Base-by-base conservation (phyloP, 108 stramenopile species). In the Fragilariopsis cylindrus region DNA sequence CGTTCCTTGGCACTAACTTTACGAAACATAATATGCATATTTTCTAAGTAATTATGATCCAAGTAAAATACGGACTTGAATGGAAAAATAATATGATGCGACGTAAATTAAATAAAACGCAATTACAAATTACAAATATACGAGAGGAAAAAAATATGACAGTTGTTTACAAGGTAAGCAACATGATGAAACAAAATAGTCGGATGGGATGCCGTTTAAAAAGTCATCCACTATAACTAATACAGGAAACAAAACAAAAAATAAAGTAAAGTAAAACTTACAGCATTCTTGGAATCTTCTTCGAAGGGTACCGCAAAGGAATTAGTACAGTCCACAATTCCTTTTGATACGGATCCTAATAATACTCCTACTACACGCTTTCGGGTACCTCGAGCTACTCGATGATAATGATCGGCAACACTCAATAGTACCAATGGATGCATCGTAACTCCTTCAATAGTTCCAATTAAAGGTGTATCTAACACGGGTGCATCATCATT, bases 261-360 rank as follows among this genome's bases (percentile, higher is more conserved):
- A 30, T 1, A 30, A 30, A 30, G 30, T 30, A 2, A 30, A 2
- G 6, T 7, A 19, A 42, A n/a, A 84, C 85, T 75, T 68, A 90
- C 83, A 40, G 91, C 81, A 77, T 97, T 97, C 64, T 88, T 88
- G 48, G 85, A 80, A 75, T 99, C 98, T 87, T 99, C 99, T 76
- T 98, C 99, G 70, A 99, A 99, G 11, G 99, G 99, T n/a, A 99
- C 98, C n/a, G 98, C 96, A 80, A 97, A 97, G 74, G 90, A 91
- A 74, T 96, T 97, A 65, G 94, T 94, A 41, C 91, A 91, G 70
- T 97, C 96, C 44, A 97, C 88, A 13, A 64, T 60, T 40, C 96
- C 97, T 63, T 87, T 88, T 48, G 74, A 76, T 4, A 84, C 85
- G 7, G 82, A 76, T 7, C 99, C 99, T 72, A 99, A 86, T 64